Evolutionary conservation across 768 basidiomycete genomes (phyloP).

Genomic region (Termitomyces sp.): DNA sequence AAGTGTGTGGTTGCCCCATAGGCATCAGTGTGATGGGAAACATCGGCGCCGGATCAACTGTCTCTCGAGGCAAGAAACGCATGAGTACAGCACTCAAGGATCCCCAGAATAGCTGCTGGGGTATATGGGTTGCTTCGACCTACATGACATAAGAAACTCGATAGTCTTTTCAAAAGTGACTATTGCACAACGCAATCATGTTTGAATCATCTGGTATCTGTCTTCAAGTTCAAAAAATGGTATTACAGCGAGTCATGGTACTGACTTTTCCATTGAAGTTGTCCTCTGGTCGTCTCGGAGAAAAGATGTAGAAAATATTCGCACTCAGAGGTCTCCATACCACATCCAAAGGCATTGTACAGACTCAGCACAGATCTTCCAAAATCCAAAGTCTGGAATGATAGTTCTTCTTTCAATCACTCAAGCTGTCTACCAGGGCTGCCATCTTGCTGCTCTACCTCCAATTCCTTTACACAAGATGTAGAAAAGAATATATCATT

Average conservation of each 20-base stretch:
- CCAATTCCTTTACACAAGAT: neutral
- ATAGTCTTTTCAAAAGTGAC: conserved; percentile 9
- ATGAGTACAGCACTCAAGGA: conserved; percentile 6
- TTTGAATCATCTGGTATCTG: too few relatives aligned
- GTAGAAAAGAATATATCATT: neutral
- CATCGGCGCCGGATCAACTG: conserved; percentile 10
- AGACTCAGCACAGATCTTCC: neutral
- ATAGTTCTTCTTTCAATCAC: neutral
- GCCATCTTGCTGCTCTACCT: too few relatives aligned
- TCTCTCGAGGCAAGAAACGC: conserved; percentile 12
- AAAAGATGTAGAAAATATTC: neutral
- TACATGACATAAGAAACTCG: too few relatives aligned
- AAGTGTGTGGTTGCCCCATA: conserved; percentile 6
- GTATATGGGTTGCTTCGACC: neutral
- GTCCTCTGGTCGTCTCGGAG: neutral
- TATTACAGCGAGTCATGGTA: conserved; percentile 5
- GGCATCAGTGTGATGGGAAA: conserved; percentile 13
- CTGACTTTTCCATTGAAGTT: neutral
- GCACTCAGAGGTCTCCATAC: conserved; percentile 6
- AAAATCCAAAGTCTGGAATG: neutral
- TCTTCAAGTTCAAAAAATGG: conserved; percentile 6
- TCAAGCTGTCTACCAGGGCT: too few relatives aligned
- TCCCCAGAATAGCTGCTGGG: neutral
- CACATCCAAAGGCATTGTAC: neutral
- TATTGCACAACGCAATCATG: conserved; percentile 3